Base-by-base conservation (phyloP, 768 basidiomycete species). In the Russula emetica region DNA sequence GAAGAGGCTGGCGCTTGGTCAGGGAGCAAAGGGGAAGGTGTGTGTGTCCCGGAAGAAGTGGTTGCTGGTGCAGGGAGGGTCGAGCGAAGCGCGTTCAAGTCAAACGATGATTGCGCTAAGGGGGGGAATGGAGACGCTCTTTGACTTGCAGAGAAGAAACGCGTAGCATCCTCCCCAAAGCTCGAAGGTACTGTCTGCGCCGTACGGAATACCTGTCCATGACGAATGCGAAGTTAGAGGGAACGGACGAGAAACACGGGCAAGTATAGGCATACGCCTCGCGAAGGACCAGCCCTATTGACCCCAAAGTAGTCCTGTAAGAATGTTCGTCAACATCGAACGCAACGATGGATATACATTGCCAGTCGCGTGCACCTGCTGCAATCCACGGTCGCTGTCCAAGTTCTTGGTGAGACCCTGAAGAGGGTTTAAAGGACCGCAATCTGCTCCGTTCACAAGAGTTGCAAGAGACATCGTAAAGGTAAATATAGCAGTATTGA, bases 371-470 rank as follows among this genome's bases (percentile, higher is more conserved):
- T 73, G 26, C 70, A 92, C 91, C 79, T 92, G 90, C 72, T 91
- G 89, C 2, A 83, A 71, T 10, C 89, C 90, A 69, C 90, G 80
- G 72, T 94, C 92, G 50, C 82, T 80, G 67, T 91, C 90, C 66
- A 93, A 87, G 51, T 82, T 80, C 71, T 94, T 94, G 0, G 88
- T 81, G 6, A 96, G 82, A 18, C 81, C 83, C 70, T 92, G 90
- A 20, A 96, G 74, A 13, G 92, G 85, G 72, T 94, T 96, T 0
- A 83, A 82, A 7, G 94, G 92, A 0, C 94, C 94, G 68, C 93
- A 96, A 50, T 93, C 91, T 1, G 90, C 79, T 47, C 85, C 85
- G 52, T 82, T 84, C 24, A 86, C 81, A 22, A 95, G 86, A 80
- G 90, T 82, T 55, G 91, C 87, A 32, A 94, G 79, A 7, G 91